A percentile compares a stretch with the other conserved stretches of the same genome.
Conservation (phyloP, 257 asterid genomes). For the Lithospermum erythrorhizon region DNA sequence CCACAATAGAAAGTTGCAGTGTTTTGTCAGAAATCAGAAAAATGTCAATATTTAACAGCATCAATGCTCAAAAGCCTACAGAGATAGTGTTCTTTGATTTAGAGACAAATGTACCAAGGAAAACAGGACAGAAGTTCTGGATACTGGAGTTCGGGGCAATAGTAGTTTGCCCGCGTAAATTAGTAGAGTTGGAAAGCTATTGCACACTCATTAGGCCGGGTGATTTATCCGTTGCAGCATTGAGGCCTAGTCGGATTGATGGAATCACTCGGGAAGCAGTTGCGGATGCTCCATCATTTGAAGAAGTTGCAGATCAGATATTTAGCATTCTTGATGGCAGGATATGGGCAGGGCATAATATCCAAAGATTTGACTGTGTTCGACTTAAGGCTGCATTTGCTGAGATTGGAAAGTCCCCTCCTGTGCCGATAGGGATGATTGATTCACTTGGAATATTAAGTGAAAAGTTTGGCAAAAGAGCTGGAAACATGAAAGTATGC, state of each 20-base stretch:
- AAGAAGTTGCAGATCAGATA: constrained; percentile 56
- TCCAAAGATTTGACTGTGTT: constrained; percentile 20
- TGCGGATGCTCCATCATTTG: constrained; percentile 58
- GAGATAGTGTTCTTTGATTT: constrained; percentile 82
- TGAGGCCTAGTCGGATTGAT: constrained; percentile 34
- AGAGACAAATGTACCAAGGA: constrained; percentile 71
- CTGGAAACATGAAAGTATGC: constrained; percentile 26
- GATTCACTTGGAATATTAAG: constrained; percentile 23
- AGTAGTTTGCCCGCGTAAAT: constrained; percentile 58
- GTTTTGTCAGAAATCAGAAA: background rate
- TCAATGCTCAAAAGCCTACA: constrained; percentile 13
- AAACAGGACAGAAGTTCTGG: constrained; percentile 47
- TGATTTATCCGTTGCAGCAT: constrained; percentile 46
- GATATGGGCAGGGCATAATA: constrained; percentile 29
- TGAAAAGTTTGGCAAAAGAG: constrained; percentile 22
- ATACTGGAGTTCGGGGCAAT: constrained; percentile 85
- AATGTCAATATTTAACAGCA: constrained; percentile 23
- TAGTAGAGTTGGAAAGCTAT: constrained; percentile 65
- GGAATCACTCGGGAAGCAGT: constrained; percentile 68
- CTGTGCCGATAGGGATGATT: constrained; percentile 22
- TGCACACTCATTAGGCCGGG: constrained; percentile 70
- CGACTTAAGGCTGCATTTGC: constrained; percentile 24
- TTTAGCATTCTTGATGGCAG: constrained; percentile 58
- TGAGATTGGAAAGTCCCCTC: constrained; percentile 19
- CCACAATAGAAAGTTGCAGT: no score